phyloP scores from a whole-genome alignment of 2,329 filamentous ascomycete genomes.

The Lachnellula subtilissima region DNA sequence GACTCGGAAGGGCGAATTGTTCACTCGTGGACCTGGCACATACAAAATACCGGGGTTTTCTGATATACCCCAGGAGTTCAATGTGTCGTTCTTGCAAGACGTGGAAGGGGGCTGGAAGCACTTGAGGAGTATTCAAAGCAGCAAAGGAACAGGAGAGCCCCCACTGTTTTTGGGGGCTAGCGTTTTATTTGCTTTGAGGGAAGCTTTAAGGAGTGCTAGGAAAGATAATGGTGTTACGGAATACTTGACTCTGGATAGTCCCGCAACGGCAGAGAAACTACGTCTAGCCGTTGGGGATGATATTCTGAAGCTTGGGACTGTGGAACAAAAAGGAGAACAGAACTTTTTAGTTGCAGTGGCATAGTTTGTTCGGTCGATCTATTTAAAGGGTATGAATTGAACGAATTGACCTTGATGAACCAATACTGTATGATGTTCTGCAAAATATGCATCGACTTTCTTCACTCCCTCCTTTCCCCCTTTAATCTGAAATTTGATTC shows the following conservation, averaged over 20 bases:
- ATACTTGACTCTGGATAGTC: slow-evolving; percentile 66
- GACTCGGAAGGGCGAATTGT: slow-evolving; percentile 57
- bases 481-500: too few species aligned
- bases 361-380: not conserved
- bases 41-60: slow-evolving; percentile 92
- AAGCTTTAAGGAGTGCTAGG: slow-evolving; percentile 73
- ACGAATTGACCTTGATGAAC: too few species aligned
- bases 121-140: slow-evolving; percentile 77
- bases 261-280: slow-evolving; percentile 71
- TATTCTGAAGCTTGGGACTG: slow-evolving; percentile 29
- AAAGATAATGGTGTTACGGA: slow-evolving; percentile 59
- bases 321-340: slow-evolving; percentile 27
- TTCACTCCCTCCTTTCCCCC: too few species aligned
- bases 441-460: too few species aligned
- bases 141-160: slow-evolving; percentile 70
- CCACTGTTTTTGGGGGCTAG: slow-evolving; percentile 76
- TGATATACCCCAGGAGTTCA: slow-evolving; percentile 83
- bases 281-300: slow-evolving; percentile 36
- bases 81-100: slow-evolving; percentile 76
- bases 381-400: too few species aligned
- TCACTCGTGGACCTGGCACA: slow-evolving; percentile 63
- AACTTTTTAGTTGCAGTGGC: slow-evolving; percentile 25
- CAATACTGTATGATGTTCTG: too few species aligned
- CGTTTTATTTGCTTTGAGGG: slow-evolving; percentile 85
- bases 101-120: slow-evolving; percentile 81